A percentile compares a stretch with the other conserved stretches of the same genome.
These are phyloP conservation scores for Zoysia matrella DNA, from an alignment of 202 grass and related monocot genomes.

Conservation along the genomic window DNA sequence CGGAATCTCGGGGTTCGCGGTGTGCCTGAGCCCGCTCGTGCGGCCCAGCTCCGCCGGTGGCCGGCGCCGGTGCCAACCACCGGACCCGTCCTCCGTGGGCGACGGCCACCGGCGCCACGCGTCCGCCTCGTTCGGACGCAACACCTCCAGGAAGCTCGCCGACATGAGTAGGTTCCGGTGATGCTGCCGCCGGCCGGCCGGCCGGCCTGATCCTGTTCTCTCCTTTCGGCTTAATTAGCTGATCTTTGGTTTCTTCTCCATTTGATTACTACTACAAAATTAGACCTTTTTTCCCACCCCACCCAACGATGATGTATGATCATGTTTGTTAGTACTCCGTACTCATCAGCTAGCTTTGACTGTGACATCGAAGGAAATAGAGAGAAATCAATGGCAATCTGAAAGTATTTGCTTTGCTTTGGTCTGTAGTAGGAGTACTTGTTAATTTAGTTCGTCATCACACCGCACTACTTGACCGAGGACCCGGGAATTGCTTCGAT, in stretches of 20 bases:
- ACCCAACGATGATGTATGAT: neutral
- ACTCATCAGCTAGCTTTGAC: too few relatives aligned
- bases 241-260: neutral
- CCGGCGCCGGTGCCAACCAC: constrained; percentile 58
- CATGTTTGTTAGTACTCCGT: too few relatives aligned
- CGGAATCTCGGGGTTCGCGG: constrained; percentile 30
- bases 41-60: constrained; percentile 31
- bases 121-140: constrained; percentile 53
- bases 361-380: neutral
- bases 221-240: neutral
- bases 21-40: constrained; percentile 44
- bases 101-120: constrained; percentile 53
- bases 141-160: constrained; percentile 59
- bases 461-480: neutral
- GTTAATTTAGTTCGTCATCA: neutral
- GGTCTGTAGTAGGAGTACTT: neutral
- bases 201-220: neutral
- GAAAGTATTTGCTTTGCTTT: neutral
- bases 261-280: neutral
- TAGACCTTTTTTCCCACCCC: constrained; percentile 9
- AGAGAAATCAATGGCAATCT: neutral
- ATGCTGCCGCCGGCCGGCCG: neutral
- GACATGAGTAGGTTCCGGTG: constrained; percentile 66
- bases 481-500: neutral
- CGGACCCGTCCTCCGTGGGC: constrained; percentile 18